Evolutionary conservation across 1,284 basidiomycete species (phyloP).

Genomic region (Grifola frondosa): DNA sequence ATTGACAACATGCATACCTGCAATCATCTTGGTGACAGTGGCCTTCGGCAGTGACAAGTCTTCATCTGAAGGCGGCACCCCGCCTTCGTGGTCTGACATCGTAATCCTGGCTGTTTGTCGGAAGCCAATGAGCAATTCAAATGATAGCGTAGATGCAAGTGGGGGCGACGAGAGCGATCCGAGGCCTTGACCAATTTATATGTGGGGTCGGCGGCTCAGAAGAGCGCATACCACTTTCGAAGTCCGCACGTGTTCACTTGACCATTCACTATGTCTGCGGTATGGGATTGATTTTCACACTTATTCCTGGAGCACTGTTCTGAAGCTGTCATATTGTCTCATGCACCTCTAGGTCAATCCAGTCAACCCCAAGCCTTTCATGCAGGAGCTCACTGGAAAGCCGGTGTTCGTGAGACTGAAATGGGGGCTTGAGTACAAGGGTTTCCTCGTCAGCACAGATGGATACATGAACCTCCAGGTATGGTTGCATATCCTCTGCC

Average conservation of each 20-base stretch:
- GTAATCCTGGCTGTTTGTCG: conserved; percentile 16
- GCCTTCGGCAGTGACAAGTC: conserved; percentile 96
- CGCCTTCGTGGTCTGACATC: conserved; percentile 88
- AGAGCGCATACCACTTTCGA: conserved; percentile 38
- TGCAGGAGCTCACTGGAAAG: conserved; percentile 98
- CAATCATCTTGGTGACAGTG: conserved; percentile 96
- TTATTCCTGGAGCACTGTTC: conserved; percentile 6
- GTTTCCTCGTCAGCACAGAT: conserved; percentile 97
- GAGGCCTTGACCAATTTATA: conserved; percentile 21
- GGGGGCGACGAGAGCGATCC: conserved; percentile 3
- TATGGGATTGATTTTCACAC: conserved; percentile 32
- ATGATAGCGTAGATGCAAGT: neutral
- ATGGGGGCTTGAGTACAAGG: conserved; percentile 99
- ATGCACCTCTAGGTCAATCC: conserved; percentile 67
- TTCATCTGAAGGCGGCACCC: conserved; percentile 71
- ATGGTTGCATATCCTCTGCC: conserved; percentile 13
- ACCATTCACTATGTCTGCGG: conserved; percentile 52
- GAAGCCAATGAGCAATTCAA: too few species aligned
- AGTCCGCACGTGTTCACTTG: conserved; percentile 53
- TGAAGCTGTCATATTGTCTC: conserved; percentile 20
- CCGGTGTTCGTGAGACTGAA: conserved; percentile 93
- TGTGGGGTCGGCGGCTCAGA: conserved; percentile 18
- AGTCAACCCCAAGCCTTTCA: conserved; percentile 98
- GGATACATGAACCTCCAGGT: conserved; percentile 99
- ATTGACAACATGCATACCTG: conserved; percentile 60